Conservation (phyloP, 2,329 filamentous ascomycete species). For the Thelonectria discophora region DNA sequence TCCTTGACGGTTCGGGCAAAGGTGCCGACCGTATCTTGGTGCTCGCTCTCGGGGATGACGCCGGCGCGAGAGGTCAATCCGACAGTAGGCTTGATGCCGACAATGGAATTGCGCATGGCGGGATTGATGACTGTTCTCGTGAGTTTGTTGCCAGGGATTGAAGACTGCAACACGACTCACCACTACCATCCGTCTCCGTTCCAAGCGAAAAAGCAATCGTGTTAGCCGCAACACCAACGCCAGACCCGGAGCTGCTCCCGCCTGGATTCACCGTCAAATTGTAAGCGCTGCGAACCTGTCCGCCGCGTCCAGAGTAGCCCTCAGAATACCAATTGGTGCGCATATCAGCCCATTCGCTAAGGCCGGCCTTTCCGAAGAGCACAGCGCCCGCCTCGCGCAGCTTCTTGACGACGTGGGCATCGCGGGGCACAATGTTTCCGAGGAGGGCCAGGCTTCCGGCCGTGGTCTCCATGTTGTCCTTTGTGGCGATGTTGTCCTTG, state of each 20-base stretch:
- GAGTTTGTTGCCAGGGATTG: conserved; percentile 3
- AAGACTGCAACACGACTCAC: conserved; percentile 42
- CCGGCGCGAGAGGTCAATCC: conserved; percentile 72
- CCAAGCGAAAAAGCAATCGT: conserved; percentile 71
- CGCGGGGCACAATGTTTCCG: conserved; percentile 72
- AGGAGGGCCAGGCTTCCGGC: conserved; percentile 74
- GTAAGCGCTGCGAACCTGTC: conserved; percentile 72
- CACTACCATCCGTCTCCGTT: conserved; percentile 77
- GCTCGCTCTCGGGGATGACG: conserved; percentile 71
- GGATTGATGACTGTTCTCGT: conserved; percentile 69
- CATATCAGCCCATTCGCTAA: conserved; percentile 81
- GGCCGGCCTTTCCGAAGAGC: conserved; percentile 73
- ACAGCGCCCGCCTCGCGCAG: conserved; percentile 73
- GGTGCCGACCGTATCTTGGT: conserved; percentile 75
- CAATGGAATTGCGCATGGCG: conserved; percentile 72
- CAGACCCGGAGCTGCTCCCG: conserved; percentile 74
- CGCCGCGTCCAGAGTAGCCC: conserved; percentile 71
- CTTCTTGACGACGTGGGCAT: conserved; percentile 69
- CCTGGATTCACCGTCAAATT: conserved; percentile 75
- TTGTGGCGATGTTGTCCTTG: conserved; percentile 73
- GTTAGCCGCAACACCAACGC: conserved; percentile 70
- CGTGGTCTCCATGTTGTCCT: conserved; percentile 82
- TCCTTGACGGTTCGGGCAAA: conserved; percentile 76
- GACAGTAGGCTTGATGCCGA: conserved; percentile 80
- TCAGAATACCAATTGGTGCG: conserved; percentile 72